Conservation (phyloP, 495 filamentous ascomycete species). For the Clavariopsis aquatica region DNA sequence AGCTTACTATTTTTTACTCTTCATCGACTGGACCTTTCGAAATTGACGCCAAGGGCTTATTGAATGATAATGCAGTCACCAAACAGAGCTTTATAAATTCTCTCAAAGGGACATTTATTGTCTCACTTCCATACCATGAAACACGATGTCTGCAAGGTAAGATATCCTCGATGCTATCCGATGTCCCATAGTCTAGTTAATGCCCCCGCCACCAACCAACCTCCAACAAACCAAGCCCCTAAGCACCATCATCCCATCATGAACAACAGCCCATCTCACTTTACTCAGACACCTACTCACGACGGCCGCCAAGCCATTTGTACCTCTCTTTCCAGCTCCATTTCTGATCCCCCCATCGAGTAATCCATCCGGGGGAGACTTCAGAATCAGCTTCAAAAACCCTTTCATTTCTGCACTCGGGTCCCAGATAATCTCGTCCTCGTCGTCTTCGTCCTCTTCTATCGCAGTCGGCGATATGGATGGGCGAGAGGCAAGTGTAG, state of each 20-base stretch:
- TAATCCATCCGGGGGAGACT: conserved; percentile 36
- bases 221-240: conserved; percentile 43
- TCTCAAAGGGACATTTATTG: too few relatives aligned
- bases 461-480: background rate
- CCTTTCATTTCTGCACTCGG: conserved; percentile 47
- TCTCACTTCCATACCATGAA: too few relatives aligned
- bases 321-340: conserved; percentile 40
- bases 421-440: conserved; percentile 50
- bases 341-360: conserved; percentile 14
- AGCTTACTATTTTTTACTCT: too few relatives aligned
- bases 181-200: background rate
- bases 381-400: conserved; percentile 43
- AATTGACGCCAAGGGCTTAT: too few relatives aligned
- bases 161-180: background rate
- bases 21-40: too few relatives aligned
- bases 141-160: too few relatives aligned
- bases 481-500: background rate
- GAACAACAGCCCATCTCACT: conserved; percentile 59
- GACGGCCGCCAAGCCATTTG: conserved; percentile 47
- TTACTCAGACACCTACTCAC: conserved; percentile 57
- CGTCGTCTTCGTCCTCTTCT: conserved; percentile 4
- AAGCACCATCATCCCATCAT: conserved; percentile 58
- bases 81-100: too few relatives aligned
- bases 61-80: too few relatives aligned
- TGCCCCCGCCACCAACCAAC: conserved; percentile 26